A percentile compares a stretch with the other conserved stretches of the same genome.
phyloP scores from a whole-genome alignment of 1,284 basidiomycete species.

The Puccinia horiana region DNA sequence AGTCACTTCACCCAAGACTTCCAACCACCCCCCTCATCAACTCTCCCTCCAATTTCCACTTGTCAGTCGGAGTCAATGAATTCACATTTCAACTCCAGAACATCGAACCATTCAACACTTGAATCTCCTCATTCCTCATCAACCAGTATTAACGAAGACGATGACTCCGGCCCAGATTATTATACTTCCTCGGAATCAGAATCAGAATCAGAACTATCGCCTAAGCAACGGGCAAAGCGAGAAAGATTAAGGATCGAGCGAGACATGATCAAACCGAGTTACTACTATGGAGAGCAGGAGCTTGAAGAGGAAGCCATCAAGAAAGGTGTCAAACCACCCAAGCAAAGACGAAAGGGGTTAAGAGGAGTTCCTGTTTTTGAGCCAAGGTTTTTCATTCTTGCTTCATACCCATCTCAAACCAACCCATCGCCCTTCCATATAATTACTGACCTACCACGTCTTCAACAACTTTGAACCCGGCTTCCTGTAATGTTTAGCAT shows the following conservation, averaged over 20 bases:
- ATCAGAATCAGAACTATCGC: slow-evolving; percentile 16
- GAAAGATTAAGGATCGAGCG: slow-evolving; percentile 29
- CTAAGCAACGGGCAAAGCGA: slow-evolving; percentile 33
- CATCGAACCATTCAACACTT: neutral
- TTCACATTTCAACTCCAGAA: neutral
- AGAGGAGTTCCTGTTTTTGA: slow-evolving; percentile 49
- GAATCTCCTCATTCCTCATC: neutral
- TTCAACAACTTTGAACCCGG: neutral
- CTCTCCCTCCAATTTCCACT: slow-evolving; percentile 12
- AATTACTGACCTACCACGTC: neutral
- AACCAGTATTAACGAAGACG: neutral
- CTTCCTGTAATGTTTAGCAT: slow-evolving; percentile 10
- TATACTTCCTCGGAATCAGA: slow-evolving; percentile 39
- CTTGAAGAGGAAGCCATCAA: slow-evolving; percentile 32
- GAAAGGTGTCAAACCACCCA: slow-evolving; percentile 27
- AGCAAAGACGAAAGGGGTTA: slow-evolving; percentile 34
- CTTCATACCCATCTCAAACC: neutral
- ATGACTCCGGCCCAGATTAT: slow-evolving; percentile 43
- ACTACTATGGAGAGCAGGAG: slow-evolving; percentile 48
- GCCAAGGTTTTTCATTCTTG: slow-evolving; percentile 28
- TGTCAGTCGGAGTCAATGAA: neutral
- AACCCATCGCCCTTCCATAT: neutral
- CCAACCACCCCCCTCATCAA: neutral
- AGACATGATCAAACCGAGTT: slow-evolving; percentile 47
- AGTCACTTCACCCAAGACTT: slow-evolving; percentile 6